These are phyloP conservation scores for Aspergillus fischeri DNA, from an alignment of 2,329 filamentous ascomycete species.

Conservation along the genomic window DNA sequence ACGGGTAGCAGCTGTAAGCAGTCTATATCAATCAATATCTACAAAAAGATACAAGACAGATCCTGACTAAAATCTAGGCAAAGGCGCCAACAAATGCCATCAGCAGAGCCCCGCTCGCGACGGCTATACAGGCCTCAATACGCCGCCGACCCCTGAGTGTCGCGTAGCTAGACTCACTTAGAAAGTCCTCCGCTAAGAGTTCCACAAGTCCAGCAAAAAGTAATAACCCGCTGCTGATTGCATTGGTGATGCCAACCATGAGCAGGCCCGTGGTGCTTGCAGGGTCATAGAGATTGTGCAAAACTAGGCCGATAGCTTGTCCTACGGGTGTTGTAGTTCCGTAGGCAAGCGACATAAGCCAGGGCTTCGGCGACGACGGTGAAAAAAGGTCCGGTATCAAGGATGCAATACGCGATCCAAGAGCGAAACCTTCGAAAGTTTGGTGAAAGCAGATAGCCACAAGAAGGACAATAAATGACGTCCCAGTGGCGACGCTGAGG, in stretches of 20 bases:
- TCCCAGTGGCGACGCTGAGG: conserved; percentile 73
- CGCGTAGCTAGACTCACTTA: conserved; percentile 62
- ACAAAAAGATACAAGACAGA: conserved; percentile 3
- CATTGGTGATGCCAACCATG: conserved; percentile 84
- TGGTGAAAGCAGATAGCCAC: conserved; percentile 81
- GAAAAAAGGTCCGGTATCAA: conserved; percentile 65
- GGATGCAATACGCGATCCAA: conserved; percentile 79
- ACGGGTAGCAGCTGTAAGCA: neutral
- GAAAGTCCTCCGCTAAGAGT: conserved; percentile 77
- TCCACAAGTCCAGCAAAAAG: conserved; percentile 82
- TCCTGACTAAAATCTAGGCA: conserved; percentile 41
- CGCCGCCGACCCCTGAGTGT: conserved; percentile 55
- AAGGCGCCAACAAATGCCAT: conserved; percentile 67
- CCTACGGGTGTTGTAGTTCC: conserved; percentile 73
- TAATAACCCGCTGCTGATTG: conserved; percentile 73
- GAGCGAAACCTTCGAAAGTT: conserved; percentile 81
- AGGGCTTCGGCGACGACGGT: conserved; percentile 68
- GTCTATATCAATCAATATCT: conserved; percentile 5
- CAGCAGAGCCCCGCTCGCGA: conserved; percentile 56
- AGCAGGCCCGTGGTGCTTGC: conserved; percentile 70
- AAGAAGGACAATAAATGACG: conserved; percentile 73
- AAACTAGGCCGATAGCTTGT: conserved; percentile 73
- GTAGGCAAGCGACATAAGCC: conserved; percentile 62
- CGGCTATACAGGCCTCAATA: conserved; percentile 59
- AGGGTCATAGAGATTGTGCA: conserved; percentile 78